Base-by-base conservation (phyloP, 148 eudicot species). In the Cornus florida region DNA sequence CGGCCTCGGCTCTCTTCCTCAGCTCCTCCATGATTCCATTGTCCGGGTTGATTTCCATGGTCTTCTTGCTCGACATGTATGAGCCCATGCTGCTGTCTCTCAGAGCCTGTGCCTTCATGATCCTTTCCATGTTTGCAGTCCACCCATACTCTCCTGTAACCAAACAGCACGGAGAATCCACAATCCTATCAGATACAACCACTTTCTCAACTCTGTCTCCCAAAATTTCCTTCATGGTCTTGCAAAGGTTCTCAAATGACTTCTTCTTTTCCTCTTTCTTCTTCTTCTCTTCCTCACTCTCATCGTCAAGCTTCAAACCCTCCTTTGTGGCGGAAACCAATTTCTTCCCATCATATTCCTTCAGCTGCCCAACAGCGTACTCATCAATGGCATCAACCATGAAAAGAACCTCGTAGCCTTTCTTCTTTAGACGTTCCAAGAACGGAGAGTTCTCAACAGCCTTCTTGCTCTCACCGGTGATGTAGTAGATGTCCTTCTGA, bases 371-470 rank as follows among this genome's bases (percentile, higher is more conserved):
- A 46, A 94, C 90, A 3, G 98, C 97, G 41, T 94, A 94, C 83
- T 94, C 98, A n/a, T 94, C 98, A 68, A 94, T 92, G 67, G 98
- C 98, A 79, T 92, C 98, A 1, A 92, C 92, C 97, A 94, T 94
- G 86, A 80, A 92, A 5, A 94, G 88, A 0, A 94, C 98, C 64
- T 94, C 98, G 67, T 94, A 91, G 0, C 98, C 98, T 69, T 82
- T 92, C 90, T 90, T 92, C 87, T 94, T 94, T 12, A 94, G 92
- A 70, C 88, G 77, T 78, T 94, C 98, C 77, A 94, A 76, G 90
- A 94, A 94, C 0, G 98, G 98, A 0, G 98, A 94, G 80, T 94
- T 94, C 71, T 94, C 98, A 1, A 94, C 98, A 0, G 98, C 98
- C 83, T 94, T 94, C 86, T 90, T 91, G 89, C 94, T 93, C 70